A percentile compares a stretch with the other conserved stretches of the same genome.
Evolutionary conservation across 495 filamentous ascomycete species (phyloP).

Genomic region (Lepidopterella palustris): DNA sequence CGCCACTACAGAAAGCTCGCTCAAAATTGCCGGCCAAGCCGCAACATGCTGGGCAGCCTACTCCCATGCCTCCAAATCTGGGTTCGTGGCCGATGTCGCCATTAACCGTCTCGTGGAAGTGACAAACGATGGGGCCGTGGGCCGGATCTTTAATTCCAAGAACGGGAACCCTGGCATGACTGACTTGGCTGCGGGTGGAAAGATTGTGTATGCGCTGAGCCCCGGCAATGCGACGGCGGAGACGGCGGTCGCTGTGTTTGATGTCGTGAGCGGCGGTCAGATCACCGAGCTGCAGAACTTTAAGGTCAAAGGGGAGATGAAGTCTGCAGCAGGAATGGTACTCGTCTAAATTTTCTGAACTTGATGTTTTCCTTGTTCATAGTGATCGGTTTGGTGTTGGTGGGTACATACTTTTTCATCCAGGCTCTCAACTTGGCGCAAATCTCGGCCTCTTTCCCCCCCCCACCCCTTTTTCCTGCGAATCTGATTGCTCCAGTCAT

Average conservation of each 20-base stretch:
- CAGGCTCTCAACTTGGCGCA: too few relatives aligned
- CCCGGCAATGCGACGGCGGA: neutral
- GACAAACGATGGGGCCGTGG: neutral
- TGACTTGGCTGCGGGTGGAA: neutral
- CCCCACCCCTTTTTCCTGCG: too few relatives aligned
- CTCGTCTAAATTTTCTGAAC: too few relatives aligned
- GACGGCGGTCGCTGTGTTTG: constrained; percentile 5
- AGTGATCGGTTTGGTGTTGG: too few relatives aligned
- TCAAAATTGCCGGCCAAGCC: constrained; percentile 1
- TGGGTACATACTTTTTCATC: too few relatives aligned
- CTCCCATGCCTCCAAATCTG: neutral
- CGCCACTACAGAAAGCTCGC: neutral
- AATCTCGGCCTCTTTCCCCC: too few relatives aligned
- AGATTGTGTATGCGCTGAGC: constrained; percentile 7
- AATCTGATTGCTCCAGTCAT: too few relatives aligned
- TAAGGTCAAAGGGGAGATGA: neutral
- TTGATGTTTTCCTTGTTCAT: too few relatives aligned
- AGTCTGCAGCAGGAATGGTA: too few relatives aligned
- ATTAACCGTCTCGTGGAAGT: constrained; percentile 5
- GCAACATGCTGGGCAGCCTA: constrained; percentile 10
- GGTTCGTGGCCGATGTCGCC: constrained; percentile 7
- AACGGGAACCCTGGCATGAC: neutral
- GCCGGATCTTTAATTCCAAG: neutral
- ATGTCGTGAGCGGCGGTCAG: neutral
- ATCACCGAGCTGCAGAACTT: constrained; percentile 3